These are phyloP conservation scores for Phytophthora syringae DNA, from an alignment of 352 stramenopile species.

Conservation along the genomic window DNA sequence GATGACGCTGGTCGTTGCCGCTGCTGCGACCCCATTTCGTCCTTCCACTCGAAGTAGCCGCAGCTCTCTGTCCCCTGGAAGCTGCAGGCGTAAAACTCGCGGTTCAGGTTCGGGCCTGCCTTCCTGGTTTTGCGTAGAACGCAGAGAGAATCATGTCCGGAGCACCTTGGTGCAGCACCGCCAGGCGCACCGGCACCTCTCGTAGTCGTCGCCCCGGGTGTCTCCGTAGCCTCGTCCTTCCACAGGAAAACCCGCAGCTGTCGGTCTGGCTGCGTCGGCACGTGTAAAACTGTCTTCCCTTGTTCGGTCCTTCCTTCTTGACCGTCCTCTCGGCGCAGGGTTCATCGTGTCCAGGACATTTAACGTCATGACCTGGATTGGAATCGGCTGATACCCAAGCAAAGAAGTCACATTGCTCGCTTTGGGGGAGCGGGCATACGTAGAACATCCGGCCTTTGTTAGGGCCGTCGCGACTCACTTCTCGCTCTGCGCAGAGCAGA, in stretches of 20 bases:
- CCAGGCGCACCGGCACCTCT: slow-evolving; percentile 5
- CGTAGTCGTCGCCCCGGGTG: not conserved
- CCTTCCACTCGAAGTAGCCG: slow-evolving; percentile 91
- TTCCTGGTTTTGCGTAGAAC: slow-evolving; percentile 56
- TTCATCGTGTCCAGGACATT: slow-evolving; percentile 69
- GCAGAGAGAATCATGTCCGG: slow-evolving; percentile 51
- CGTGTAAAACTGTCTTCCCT: slow-evolving; percentile 68
- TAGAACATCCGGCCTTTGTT: slow-evolving; percentile 96
- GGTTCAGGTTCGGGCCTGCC: slow-evolving; percentile 80
- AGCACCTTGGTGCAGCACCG: slow-evolving; percentile 44
- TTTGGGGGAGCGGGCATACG: slow-evolving; percentile 81
- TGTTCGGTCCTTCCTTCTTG: slow-evolving; percentile 70
- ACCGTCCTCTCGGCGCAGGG: slow-evolving; percentile 69
- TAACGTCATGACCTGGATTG: slow-evolving; percentile 23
- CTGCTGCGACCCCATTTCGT: slow-evolving; percentile 57
- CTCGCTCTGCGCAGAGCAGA: slow-evolving; percentile 55
- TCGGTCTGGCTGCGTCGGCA: slow-evolving; percentile 61
- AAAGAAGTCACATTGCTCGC: slow-evolving; percentile 93
- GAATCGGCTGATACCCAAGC: slow-evolving; percentile 88
- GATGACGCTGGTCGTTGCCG: not conserved
- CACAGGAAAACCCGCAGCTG: slow-evolving; percentile 73
- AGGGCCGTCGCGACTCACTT: slow-evolving; percentile 61
- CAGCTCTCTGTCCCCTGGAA: slow-evolving; percentile 70
- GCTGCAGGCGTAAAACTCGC: slow-evolving; percentile 94
- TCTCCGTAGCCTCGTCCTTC: slow-evolving; percentile 62